Percentiles rank a stretch among this genome's conserved stretches.
These are phyloP conservation scores for Trichophyton rubrum DNA, from an alignment of 2,329 filamentous ascomycete species.

Conservation along the genomic window DNA sequence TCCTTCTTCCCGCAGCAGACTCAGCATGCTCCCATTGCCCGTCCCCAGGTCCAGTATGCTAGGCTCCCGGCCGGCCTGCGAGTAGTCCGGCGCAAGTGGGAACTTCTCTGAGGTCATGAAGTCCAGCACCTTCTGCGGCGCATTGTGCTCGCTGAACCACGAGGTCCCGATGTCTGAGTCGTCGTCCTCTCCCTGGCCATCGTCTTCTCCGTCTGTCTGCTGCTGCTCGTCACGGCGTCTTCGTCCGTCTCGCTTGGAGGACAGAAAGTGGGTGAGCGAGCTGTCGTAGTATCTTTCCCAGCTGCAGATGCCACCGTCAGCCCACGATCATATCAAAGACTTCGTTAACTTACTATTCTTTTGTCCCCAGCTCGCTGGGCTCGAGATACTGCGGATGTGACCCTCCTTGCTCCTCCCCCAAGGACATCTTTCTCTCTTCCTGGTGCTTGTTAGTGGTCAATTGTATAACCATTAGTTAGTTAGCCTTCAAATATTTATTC, in stretches of 20 bases:
- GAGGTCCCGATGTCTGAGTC: slow-evolving; percentile 68
- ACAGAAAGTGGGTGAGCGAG: slow-evolving; percentile 28
- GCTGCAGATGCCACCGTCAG: slow-evolving; percentile 32
- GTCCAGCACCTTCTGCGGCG: slow-evolving; percentile 64
- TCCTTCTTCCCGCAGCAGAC: slow-evolving; percentile 56
- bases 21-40: slow-evolving; percentile 86
- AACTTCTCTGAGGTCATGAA: slow-evolving; percentile 47
- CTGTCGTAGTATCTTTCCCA: slow-evolving; percentile 47
- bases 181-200: slow-evolving; percentile 57
- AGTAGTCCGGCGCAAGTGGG: slow-evolving; percentile 30
- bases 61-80: not conserved
- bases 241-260: slow-evolving; percentile 16
- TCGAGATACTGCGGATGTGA: slow-evolving; percentile 53
- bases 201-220: slow-evolving; percentile 7
- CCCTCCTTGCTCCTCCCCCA: not conserved
- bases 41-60: slow-evolving; percentile 79
- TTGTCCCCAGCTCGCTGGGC: slow-evolving; percentile 72
- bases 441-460: not conserved
- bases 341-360: slow-evolving; percentile 82
- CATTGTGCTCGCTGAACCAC: slow-evolving; percentile 92
- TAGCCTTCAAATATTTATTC: no score
- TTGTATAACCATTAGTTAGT: not conserved
- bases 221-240: slow-evolving; percentile 2
- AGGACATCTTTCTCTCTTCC: not conserved
- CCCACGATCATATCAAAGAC: slow-evolving; percentile 20